Base-by-base conservation (phyloP, 2,329 filamentous ascomycete species). In the Trichoderma cornu-damae region DNA sequence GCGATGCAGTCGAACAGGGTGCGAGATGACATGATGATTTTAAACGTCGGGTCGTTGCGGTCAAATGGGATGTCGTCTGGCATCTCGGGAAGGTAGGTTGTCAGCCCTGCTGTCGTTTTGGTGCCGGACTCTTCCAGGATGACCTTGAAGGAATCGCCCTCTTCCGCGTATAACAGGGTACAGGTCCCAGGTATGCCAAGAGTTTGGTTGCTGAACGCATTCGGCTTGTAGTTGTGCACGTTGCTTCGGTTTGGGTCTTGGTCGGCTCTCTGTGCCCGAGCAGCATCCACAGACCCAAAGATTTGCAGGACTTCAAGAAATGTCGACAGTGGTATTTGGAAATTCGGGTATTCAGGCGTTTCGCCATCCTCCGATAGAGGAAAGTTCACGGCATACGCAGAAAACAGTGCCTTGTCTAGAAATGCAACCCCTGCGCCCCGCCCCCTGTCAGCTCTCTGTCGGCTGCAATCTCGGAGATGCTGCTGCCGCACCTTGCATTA, bases 261-360 rank as follows among this genome's bases (percentile, higher is more conserved):
- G 11, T 86, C 83, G 6, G 79, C 75, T 65, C 80, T 85, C 50
- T 80, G 77, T 48, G 80, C 75, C 61, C 81, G 80, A 38, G 76
- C 77, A 5, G 82, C 76, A 62, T 89, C 88, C 44, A 92, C 83
- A n/a, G 92, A 85, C 49, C 90, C 90, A 67, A 99, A 96, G 49
- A 99, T 97, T 67, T 96, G 93, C 6, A 99, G 80, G 0, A 93
- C 96, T 74, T 97, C 94, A 53, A 99, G 83, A 3, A 99, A 81
- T 16, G 93, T 89, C 4, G 87, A 80, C 7, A 99, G 82, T 2
- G 91, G 94, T 62, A 97, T 87, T 68, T 95, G 87, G 69, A 99
- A 99, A 51, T 81, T 83, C 6, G 89, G 86, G 28, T 83, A 79
- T 3, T 77, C 70, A 1, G 69, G 58, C 0, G 71, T 67, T 16